These are phyloP conservation scores for Kwoniella mangroviensis DNA, from an alignment of 768 basidiomycete genomes.

Conservation along the genomic window DNA sequence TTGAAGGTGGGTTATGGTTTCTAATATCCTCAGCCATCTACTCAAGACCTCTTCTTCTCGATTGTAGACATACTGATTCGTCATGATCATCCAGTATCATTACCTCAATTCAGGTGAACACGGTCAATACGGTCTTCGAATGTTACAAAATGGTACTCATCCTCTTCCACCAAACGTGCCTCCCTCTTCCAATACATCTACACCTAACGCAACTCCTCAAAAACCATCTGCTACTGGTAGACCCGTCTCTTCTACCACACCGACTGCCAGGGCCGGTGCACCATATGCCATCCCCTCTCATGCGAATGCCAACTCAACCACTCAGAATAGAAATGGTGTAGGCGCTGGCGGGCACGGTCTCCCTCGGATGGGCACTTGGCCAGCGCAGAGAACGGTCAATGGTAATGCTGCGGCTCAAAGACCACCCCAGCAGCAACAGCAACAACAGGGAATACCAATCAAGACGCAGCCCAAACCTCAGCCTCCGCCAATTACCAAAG, in stretches of 20 bases:
- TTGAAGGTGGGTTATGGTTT: conserved; percentile 58
- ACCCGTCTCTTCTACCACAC: conserved; percentile 6
- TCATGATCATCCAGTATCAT: conserved; percentile 66
- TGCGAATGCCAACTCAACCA: conserved; percentile 3
- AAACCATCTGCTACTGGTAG: conserved; percentile 21
- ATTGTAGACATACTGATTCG: neutral
- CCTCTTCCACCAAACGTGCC: conserved; percentile 52
- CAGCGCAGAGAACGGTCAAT: conserved; percentile 20
- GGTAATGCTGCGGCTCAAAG: conserved; percentile 6
- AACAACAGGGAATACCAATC: neutral
- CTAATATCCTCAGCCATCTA: conserved; percentile 57
- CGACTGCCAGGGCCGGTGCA: conserved; percentile 18
- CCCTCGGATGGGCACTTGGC: conserved; percentile 39
- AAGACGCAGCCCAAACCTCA: conserved; percentile 16
- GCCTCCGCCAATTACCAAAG: conserved; percentile 37
- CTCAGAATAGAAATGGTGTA: conserved; percentile 1
- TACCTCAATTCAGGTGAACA: conserved; percentile 97
- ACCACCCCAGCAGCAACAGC: neutral
- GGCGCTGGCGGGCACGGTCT: conserved; percentile 25
- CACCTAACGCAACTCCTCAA: conserved; percentile 5
- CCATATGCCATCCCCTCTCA: conserved; percentile 34
- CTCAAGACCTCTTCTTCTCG: neutral
- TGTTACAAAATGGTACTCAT: conserved; percentile 68
- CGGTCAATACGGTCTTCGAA: conserved; percentile 81
- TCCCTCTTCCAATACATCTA: conserved; percentile 15